Percentiles rank a stretch among this genome's conserved stretches.
phyloP scores from a whole-genome alignment of 2,329 filamentous ascomycete species.

The Pseudocercospora musae region DNA sequence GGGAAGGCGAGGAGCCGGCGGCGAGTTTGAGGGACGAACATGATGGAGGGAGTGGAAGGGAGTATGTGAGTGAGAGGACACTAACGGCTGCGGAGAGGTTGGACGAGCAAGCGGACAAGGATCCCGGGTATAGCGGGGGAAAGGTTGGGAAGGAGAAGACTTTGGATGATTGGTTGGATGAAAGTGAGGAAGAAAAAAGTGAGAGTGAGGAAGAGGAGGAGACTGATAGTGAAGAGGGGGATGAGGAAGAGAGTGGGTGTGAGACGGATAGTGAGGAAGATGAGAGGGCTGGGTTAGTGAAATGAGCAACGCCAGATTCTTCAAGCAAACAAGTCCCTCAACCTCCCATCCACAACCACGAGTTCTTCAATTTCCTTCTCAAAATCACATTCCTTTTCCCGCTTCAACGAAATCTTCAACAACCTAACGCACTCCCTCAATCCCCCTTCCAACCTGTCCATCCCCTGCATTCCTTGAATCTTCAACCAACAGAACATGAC shows the following conservation, averaged over 20 bases:
- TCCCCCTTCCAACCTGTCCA: neutral
- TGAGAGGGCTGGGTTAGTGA: conserved; percentile 33
- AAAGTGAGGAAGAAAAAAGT: conserved; percentile 53
- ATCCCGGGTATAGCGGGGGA: conserved; percentile 48
- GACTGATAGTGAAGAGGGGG: conserved; percentile 49
- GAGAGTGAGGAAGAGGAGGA: conserved; percentile 52
- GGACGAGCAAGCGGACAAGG: conserved; percentile 54
- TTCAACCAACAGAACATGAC: conserved; percentile 44
- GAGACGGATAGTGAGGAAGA: conserved; percentile 40
- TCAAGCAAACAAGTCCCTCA: conserved; percentile 27
- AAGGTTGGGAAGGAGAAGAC: conserved; percentile 63
- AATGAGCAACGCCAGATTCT: neutral
- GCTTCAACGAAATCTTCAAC: conserved; percentile 25
- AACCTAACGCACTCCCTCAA: conserved; percentile 25
- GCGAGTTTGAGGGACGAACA: conserved; percentile 63
- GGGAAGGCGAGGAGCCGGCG: conserved; percentile 75
- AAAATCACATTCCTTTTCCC: conserved; percentile 28
- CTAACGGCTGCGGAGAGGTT: conserved; percentile 55
- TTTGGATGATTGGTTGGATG: conserved; percentile 86
- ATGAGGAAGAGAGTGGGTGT: conserved; percentile 35
- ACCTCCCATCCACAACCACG: conserved; percentile 29
- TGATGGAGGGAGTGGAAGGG: conserved; percentile 24
- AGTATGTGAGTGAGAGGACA: conserved; percentile 36
- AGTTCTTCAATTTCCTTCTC: conserved; percentile 27
- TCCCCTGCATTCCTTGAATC: conserved; percentile 1